phyloP scores from a whole-genome alignment of 2,329 filamentous ascomycete species.

The Aureobasidium lini region DNA sequence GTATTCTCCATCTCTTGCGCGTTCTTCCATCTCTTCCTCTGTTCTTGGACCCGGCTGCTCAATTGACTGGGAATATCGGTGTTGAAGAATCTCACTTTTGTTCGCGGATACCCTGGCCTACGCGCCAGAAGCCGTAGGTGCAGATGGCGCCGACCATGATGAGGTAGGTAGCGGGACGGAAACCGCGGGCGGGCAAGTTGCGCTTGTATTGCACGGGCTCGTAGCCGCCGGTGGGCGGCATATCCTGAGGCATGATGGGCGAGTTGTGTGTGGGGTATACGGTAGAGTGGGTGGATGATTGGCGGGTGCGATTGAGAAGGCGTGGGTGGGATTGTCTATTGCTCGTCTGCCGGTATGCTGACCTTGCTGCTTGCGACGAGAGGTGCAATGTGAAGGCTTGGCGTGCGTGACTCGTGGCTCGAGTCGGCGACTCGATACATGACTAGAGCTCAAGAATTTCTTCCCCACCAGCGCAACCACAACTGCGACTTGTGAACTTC shows the following conservation, averaged over 20 bases:
- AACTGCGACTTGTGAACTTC: background rate
- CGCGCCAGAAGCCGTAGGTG: constrained; percentile 84
- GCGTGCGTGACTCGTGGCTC: background rate
- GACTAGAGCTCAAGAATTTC: background rate
- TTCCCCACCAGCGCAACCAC: background rate
- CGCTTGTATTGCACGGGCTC: constrained; percentile 96
- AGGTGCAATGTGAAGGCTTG: background rate
- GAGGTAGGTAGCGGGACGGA: constrained; percentile 75
- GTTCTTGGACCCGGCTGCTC: background rate
- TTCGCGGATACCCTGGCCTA: constrained; percentile 76
- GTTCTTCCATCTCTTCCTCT: background rate
- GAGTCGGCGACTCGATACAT: background rate
- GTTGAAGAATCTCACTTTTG: constrained; percentile 63
- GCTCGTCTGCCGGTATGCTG: background rate
- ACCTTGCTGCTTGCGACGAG: background rate
- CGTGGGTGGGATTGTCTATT: background rate
- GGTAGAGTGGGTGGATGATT: background rate
- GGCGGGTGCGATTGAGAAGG: background rate
- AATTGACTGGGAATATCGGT: background rate
- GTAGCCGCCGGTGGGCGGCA: constrained; percentile 93
- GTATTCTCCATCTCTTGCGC: background rate
- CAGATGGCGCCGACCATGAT: constrained; percentile 69
- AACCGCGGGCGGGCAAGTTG: constrained; percentile 85
- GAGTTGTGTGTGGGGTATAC: constrained; percentile 14
- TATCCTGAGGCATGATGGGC: constrained; percentile 85